Conservation (phyloP, 1,139 yeast species). For the Candida sp. region DNA sequence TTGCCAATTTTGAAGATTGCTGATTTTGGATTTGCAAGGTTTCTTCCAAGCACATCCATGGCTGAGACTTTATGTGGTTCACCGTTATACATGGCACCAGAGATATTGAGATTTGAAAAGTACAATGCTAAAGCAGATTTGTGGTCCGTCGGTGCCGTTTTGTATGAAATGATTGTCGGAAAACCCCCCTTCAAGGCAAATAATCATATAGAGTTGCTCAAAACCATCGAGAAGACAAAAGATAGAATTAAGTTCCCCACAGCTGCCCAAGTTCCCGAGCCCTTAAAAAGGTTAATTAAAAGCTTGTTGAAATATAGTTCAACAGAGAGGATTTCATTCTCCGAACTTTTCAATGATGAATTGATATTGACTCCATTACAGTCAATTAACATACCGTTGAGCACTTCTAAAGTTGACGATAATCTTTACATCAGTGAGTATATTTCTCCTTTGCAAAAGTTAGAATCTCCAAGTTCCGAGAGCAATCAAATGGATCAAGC, state of each 20-base stretch:
- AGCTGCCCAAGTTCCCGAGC: constrained; percentile 55
- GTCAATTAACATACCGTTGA: constrained; percentile 54
- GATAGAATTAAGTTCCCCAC: constrained; percentile 77
- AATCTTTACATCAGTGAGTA: constrained; percentile 84
- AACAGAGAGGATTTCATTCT: constrained; percentile 80
- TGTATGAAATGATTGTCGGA: constrained; percentile 93
- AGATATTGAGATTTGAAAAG: constrained; percentile 87
- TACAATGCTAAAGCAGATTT: constrained; percentile 96
- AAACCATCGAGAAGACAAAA: constrained; percentile 77
- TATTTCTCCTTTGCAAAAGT: constrained; percentile 36
- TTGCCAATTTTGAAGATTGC: constrained; percentile 90
- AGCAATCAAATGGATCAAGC: not conserved
- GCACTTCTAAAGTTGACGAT: constrained; percentile 69
- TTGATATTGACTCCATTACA: constrained; percentile 46
- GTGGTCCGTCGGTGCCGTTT: constrained; percentile 97
- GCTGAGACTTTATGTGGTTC: constrained; percentile 98
- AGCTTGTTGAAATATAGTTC: constrained; percentile 81
- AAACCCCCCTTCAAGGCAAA: constrained; percentile 94
- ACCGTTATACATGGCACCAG: constrained; percentile 98
- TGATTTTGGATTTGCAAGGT: constrained; percentile 96
- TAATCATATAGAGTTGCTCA: constrained; percentile 84
- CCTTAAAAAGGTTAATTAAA: constrained; percentile 66
- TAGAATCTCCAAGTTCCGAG: constrained; percentile 7
- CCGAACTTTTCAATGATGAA: constrained; percentile 76
- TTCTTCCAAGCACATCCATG: constrained; percentile 85